Evolutionary conservation across 2,329 filamentous ascomycete genomes (phyloP), one percentile per base, ranked within the genome.

Genomic region (Pseudogymnoascus sp.): DNA sequence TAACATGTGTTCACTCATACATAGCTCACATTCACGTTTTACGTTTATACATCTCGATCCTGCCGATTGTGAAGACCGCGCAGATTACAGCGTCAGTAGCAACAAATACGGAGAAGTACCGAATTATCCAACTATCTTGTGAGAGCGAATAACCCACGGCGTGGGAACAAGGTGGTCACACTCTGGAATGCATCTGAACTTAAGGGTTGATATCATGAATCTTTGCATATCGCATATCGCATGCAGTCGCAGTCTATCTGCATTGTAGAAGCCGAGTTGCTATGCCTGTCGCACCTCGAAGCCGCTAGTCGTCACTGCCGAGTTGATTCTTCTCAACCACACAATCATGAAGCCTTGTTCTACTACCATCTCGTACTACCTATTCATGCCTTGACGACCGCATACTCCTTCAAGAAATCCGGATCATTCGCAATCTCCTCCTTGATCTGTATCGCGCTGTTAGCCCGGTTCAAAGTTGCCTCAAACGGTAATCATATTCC

Each of bases 371-470:
- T 35, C 35, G 7, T 25, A 15, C n/a, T n/a, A 9, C 25, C 25
- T 39, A 36, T 28, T 58, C 57, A 58, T 8, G 57, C 57, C 63
- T 69, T 70, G 6, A 63, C 60, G 60, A 85, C 80, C 66, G 81
- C 84, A 73, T 90, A 94, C 38, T 87, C 82, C 66, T 83, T 84
- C 69, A 99, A 81, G 76, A 97, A 97, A 43, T 91, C 86, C 0
- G 86, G 81, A 71, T 97, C 84, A 69, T 86, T 91, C 64, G 88
- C 85, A 59, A 97, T 82, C 74, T 97, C 94, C 74, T 99, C 94
- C 75, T 95, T 96, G 70, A 97, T 86, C 92, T 96, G 67, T 62
- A 57, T 9, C 4, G 60, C 58, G 25, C 36, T 58, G 22, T 60
- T 36, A 20, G 14, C 50, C 25, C 59, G 60, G 63, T 53, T 14